Conservation (phyloP, 2,329 filamentous ascomycete genomes). For the Rhynchosporium graminicola region DNA sequence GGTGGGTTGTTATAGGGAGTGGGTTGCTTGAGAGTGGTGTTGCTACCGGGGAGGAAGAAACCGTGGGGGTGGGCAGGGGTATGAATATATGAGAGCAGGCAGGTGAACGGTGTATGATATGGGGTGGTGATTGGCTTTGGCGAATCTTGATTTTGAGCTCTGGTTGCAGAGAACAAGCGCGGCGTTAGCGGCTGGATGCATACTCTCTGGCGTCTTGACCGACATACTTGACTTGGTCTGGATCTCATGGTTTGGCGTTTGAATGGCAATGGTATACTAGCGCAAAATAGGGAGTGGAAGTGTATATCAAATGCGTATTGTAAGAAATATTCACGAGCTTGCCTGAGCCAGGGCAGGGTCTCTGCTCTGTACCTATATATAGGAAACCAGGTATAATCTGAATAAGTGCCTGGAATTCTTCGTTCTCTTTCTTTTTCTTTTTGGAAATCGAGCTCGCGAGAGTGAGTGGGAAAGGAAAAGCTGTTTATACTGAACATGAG, state of each 20-base stretch:
- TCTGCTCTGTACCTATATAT: too few species aligned
- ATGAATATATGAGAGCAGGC: not conserved
- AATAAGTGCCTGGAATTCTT: too few species aligned
- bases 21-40: not conserved
- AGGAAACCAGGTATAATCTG: too few species aligned
- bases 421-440: too few species aligned
- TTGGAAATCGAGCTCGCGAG: too few species aligned
- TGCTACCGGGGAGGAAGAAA: not conserved
- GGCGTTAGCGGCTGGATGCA: conserved; percentile 1
- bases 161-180: not conserved
- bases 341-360: too few species aligned
- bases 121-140: not conserved
- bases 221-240: not conserved
- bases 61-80: not conserved
- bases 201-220: not conserved
- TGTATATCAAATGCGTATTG: too few species aligned
- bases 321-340: too few species aligned
- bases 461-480: too few species aligned
- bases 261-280: not conserved
- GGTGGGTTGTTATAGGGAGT: conserved; percentile 61
- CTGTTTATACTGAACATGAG: too few species aligned
- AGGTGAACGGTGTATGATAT: conserved; percentile 1
- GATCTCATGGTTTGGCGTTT: not conserved
- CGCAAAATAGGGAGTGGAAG: too few species aligned
- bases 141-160: not conserved